phyloP scores from a whole-genome alignment of 345 rosid species.

The Hibiscus mutabilis region DNA sequence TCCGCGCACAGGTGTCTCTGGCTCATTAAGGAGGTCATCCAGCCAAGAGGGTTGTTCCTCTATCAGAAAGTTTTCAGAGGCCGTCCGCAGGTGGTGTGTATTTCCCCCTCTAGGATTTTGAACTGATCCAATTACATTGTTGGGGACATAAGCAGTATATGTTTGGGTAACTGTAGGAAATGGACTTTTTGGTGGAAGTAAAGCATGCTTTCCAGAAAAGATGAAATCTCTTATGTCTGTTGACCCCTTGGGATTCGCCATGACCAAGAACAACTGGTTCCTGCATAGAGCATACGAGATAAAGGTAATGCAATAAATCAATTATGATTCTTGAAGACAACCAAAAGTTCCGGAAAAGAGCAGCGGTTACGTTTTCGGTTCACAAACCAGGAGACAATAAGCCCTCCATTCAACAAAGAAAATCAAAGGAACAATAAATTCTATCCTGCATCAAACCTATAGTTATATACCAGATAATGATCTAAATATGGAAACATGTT shows the following conservation, averaged over 20 bases:
- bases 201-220: constrained; percentile 66
- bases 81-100: constrained; percentile 72
- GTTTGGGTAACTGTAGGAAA: constrained; percentile 64
- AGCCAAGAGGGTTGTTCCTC: constrained; percentile 99
- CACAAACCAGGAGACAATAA: not conserved
- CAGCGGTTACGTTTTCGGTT: not conserved
- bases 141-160: constrained; percentile 56
- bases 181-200: constrained; percentile 92
- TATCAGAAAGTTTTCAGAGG: constrained; percentile 70
- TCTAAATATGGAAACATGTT: not conserved
- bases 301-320: not conserved
- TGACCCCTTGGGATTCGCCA: constrained; percentile 79
- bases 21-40: constrained; percentile 96
- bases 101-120: constrained; percentile 59
- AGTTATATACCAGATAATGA: not conserved
- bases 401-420: not conserved
- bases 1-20: constrained; percentile 83
- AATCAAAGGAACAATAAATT: not conserved
- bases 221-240: constrained; percentile 55
- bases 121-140: constrained; percentile 44
- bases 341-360: not conserved
- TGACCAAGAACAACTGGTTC: constrained; percentile 30
- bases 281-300: constrained; percentile 25
- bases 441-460: not conserved
- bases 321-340: not conserved